These are phyloP conservation scores for Penicillium pulvis DNA, from an alignment of 495 filamentous ascomycete genomes.

Conservation along the genomic window DNA sequence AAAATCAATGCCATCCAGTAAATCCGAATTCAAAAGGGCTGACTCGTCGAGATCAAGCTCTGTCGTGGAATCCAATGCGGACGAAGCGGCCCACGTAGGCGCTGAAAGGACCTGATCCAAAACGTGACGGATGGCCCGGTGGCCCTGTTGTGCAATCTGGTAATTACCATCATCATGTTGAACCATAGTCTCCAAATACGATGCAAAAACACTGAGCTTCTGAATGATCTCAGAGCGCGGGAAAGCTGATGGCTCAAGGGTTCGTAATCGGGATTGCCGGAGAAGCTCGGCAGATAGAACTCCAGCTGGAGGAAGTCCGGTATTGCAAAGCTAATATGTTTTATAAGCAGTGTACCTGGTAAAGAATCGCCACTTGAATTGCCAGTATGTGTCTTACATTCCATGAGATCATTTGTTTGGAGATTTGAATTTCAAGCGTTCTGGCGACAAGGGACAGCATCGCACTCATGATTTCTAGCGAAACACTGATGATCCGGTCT, in stretches of 20 bases:
- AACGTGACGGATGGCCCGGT: constrained; percentile 25
- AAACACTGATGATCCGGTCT: constrained; percentile 46
- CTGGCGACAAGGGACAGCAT: constrained; percentile 33
- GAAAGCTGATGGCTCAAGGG: constrained; percentile 14
- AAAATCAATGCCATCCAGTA: constrained; percentile 15
- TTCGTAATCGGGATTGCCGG: constrained; percentile 6
- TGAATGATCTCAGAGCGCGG: constrained; percentile 62
- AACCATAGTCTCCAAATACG: constrained; percentile 28
- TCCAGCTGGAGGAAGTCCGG: constrained; percentile 55
- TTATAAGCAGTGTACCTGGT: neutral
- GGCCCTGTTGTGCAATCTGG: constrained; percentile 23
- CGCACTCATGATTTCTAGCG: constrained; percentile 47
- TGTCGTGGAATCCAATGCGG: neutral
- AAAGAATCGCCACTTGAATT: no score
- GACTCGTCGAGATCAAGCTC: neutral
- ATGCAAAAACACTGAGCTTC: constrained; percentile 55
- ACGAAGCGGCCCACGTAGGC: neutral
- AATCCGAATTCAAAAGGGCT: neutral
- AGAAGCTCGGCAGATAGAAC: constrained; percentile 59
- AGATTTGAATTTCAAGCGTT: constrained; percentile 1
- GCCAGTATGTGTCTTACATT: constrained; percentile 8
- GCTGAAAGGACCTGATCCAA: constrained; percentile 31
- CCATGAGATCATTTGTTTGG: constrained; percentile 5
- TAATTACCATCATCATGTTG: constrained; percentile 26
- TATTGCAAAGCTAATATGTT: constrained; percentile 12